Conservation (phyloP, 441 rosid species). For the Francoa sonchifolia region DNA sequence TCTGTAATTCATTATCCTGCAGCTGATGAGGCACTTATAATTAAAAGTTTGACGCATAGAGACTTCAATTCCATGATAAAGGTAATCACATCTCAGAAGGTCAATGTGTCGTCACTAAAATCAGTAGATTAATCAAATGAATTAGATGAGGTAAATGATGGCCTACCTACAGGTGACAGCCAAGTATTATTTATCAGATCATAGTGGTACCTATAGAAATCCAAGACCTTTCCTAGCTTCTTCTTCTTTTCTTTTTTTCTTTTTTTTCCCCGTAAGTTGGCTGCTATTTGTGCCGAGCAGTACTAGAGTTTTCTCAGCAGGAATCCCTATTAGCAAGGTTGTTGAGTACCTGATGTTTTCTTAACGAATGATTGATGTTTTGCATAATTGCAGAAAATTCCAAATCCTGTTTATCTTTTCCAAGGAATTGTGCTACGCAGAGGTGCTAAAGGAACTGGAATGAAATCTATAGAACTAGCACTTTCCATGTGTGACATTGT, state of each 20-base stretch:
- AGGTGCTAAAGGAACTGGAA: conserved; percentile 99
- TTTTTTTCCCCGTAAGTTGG: no score
- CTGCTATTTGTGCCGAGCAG: no score
- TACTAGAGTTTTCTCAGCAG: no score
- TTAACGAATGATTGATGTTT: no score
- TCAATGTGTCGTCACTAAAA: neutral
- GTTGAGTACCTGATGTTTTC: no score
- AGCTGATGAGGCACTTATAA: conserved; percentile 86
- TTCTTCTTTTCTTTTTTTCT: no score
- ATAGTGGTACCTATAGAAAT: neutral
- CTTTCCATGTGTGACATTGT: conserved; percentile 95
- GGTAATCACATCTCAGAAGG: conserved; percentile 26
- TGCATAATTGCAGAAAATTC: conserved; percentile 70
- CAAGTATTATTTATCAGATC: conserved; percentile 6
- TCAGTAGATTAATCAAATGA: conserved; percentile 1
- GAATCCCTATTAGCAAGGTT: neutral
- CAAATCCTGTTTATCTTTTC: conserved; percentile 96
- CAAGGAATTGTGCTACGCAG: conserved; percentile 93
- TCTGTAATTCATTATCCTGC: conserved; percentile 21
- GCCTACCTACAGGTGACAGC: neutral
- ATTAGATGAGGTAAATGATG: conserved; percentile 1
- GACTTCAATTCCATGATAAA: conserved; percentile 90
- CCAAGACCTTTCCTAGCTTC: no score
- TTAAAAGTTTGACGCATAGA: conserved; percentile 81
- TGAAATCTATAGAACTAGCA: conserved; percentile 93